A percentile compares a stretch with the other conserved stretches of the same genome.
Conservation (phyloP, 2,329 filamentous ascomycete species). For the Diplodia intermedia region DNA sequence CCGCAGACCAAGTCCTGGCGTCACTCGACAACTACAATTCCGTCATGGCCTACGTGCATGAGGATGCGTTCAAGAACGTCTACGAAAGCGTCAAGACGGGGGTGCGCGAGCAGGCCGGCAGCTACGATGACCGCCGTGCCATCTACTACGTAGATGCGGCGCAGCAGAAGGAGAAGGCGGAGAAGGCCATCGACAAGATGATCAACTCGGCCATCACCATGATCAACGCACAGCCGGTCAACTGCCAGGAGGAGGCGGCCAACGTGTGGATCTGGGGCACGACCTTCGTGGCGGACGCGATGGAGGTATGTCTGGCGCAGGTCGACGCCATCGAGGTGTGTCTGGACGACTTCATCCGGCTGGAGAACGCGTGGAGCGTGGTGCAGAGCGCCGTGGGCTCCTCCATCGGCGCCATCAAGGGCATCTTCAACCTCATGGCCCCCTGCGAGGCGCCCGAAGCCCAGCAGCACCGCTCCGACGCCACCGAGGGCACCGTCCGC, state of each 20-base stretch:
- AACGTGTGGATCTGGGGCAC: constrained; percentile 55
- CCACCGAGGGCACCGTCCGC: constrained; percentile 30
- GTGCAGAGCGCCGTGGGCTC: constrained; percentile 53
- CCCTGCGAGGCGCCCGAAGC: constrained; percentile 37
- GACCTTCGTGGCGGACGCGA: constrained; percentile 55
- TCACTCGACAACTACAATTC: constrained; percentile 56
- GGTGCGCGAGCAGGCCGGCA: constrained; percentile 33
- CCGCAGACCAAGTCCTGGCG: constrained; percentile 52
- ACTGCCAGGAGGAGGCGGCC: constrained; percentile 51
- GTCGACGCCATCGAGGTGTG: constrained; percentile 50
- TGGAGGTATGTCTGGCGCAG: constrained; percentile 51
- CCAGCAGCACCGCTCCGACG: constrained; percentile 29
- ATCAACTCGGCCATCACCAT: constrained; percentile 53
- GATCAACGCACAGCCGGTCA: constrained; percentile 49
- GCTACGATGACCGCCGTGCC: constrained; percentile 38
- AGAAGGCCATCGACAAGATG: constrained; percentile 56
- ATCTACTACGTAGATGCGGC: constrained; percentile 53
- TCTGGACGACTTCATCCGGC: constrained; percentile 54
- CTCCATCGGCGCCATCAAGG: constrained; percentile 52
- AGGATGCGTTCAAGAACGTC: constrained; percentile 56
- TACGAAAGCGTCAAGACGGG: constrained; percentile 52
- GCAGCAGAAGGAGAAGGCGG: constrained; percentile 55
- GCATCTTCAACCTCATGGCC: constrained; percentile 55
- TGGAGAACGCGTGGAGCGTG: constrained; percentile 53
- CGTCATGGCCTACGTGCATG: constrained; percentile 54